phyloP scores from a whole-genome alignment of 441 rosid species.

The Rhodomyrtus psidioides region DNA sequence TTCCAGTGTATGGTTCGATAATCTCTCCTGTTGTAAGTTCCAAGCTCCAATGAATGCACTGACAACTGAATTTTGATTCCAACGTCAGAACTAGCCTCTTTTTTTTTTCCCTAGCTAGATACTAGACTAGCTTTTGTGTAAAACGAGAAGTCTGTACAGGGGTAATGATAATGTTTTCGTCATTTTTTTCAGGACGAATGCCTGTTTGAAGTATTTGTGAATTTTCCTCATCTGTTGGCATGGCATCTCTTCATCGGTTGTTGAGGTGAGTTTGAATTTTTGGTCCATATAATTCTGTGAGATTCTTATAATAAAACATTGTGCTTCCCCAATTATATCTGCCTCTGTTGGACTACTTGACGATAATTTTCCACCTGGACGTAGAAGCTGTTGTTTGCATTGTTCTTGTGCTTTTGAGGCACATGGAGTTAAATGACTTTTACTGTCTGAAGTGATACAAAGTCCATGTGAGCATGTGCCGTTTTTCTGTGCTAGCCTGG shows the following conservation, averaged over 20 bases:
- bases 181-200: background rate
- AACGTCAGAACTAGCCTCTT: background rate
- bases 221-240: background rate
- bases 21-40: background rate
- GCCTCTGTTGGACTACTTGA: background rate
- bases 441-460: background rate
- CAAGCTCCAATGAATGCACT: background rate
- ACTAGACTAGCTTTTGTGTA: background rate
- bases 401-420: background rate
- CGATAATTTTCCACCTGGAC: background rate
- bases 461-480: background rate
- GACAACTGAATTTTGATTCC: background rate
- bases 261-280: background rate
- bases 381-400: background rate
- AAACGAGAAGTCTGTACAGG: background rate
- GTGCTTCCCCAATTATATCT: background rate
- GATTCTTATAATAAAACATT: background rate
- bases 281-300: background rate
- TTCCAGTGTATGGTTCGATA: background rate
- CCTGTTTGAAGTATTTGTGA: background rate
- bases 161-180: background rate
- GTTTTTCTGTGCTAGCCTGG: background rate
- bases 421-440: background rate
- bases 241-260: background rate
- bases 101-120: background rate